Conservation (phyloP, 306 rosid genomes). For the Geum urbanum region DNA sequence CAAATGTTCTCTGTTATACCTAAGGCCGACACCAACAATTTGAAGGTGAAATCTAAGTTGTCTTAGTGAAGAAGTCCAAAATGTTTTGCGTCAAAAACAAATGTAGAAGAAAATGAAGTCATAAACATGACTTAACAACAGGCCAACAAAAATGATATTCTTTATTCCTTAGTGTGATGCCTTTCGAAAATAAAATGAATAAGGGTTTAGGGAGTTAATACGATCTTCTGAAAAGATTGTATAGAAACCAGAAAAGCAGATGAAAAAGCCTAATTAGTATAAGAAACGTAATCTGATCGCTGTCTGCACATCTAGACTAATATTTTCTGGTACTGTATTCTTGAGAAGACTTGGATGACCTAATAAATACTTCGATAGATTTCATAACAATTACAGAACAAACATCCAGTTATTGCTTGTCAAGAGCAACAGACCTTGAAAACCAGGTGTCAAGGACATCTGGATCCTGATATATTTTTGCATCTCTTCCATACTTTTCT, state of each 20-base stretch:
- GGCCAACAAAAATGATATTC: neutral
- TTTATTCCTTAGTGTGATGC: neutral
- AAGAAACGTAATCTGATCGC: neutral
- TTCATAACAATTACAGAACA: neutral
- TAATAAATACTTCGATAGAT: neutral
- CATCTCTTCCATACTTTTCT: slow-evolving; percentile 64
- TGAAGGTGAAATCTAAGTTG: neutral
- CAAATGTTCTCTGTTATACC: neutral
- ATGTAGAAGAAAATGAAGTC: neutral
- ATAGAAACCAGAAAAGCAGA: neutral
- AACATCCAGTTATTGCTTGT: neutral
- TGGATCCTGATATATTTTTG: slow-evolving; percentile 88
- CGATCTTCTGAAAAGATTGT: no score
- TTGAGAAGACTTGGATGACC: neutral
- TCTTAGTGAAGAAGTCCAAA: neutral
- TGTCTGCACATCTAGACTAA: neutral
- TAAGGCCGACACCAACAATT: neutral
- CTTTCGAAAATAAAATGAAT: neutral
- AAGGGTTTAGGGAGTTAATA: no score
- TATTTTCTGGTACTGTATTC: neutral
- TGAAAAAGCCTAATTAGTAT: neutral
- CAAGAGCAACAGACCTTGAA: slow-evolving; percentile 62
- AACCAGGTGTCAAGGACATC: slow-evolving; percentile 99
- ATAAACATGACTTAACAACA: neutral
- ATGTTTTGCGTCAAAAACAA: neutral